Base-by-base conservation (phyloP, 108 stramenopile species). In the Nitzschia sp. region DNA sequence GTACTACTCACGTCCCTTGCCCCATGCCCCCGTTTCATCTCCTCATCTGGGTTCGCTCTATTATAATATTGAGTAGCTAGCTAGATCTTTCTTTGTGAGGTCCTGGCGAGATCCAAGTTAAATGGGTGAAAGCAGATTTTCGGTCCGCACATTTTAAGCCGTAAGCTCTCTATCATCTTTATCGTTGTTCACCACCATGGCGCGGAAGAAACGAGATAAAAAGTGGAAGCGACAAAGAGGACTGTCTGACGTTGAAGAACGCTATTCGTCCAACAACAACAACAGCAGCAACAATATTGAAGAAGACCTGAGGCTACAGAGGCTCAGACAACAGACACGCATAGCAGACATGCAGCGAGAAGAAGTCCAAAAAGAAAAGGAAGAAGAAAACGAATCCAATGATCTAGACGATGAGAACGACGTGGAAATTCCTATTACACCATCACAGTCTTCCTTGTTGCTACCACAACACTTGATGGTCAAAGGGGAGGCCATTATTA, bases 281-380 rank as follows among this genome's bases (percentile, higher is more conserved):
- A 6, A 9, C 13, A 6, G 6, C 13, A 13, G 38, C 38, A 50
- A 50, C 21, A 22, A 21, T 25, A 6, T 75, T 35, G 74, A 75
- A 47, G 74, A 75, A 30, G 74, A 75, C 22, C 58, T 75, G 31
- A 38, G 67, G 26, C 60, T 53, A 46, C 67, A 75, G 32, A 38
- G 73, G 22, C 31, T 60, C 15, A 47, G 73, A 38, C 73, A 74
- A 41, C 53, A 66, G 15, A 53, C 58, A 57, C 73, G 73, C 16
- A 16, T 46, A 19, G n/a, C n/a, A n/a, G n/a, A n/a, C n/a, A n/a
- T n/a, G n/a, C n/a, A n/a, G n/a, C n/a, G n/a, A n/a, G n/a, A n/a
- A n/a, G n/a, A n/a, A n/a, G 13, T 25, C 15, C 13, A 61, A 53
- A 44, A 53, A 47, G 28, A 62, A 13, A 9, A 48, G 15, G 36